Evolutionary conservation across 257 asterid genomes (phyloP).

Genomic region (Voacanga thouarsii): DNA sequence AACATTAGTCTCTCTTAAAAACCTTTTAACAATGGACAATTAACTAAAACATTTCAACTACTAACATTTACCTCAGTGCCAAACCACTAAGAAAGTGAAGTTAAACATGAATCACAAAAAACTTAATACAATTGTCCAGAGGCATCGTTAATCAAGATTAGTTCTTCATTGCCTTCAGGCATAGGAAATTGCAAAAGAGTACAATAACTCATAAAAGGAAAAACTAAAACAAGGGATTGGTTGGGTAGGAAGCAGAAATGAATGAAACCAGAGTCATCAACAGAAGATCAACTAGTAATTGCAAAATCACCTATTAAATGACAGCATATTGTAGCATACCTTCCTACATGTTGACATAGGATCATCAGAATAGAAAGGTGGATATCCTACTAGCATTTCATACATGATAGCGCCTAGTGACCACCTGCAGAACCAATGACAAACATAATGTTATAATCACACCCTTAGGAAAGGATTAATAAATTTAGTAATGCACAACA

Average conservation of each 20-base stretch:
- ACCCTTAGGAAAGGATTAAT: background rate
- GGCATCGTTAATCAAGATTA: background rate
- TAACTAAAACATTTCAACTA: background rate
- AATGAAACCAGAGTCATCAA: conserved; percentile 1
- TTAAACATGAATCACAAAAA: background rate
- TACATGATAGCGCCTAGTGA: conserved; percentile 99
- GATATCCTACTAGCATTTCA: conserved; percentile 98
- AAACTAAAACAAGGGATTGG: background rate
- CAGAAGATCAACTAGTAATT: conserved; percentile 10
- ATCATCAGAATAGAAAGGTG: conserved; percentile 97
- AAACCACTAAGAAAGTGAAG: background rate
- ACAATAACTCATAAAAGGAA: background rate
- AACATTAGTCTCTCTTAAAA: background rate
- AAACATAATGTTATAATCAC: background rate
- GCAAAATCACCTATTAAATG: conserved; percentile 15
- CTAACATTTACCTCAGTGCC: background rate
- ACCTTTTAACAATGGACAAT: background rate
- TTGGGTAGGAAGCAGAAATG: background rate
- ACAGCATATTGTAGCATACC: conserved; percentile 45
- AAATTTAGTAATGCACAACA: background rate
- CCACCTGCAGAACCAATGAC: conserved; percentile 67
- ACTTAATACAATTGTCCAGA: background rate
- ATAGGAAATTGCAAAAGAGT: conserved; percentile 1
- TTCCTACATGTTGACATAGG: conserved; percentile 99
- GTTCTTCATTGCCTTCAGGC: background rate